Base-by-base conservation (phyloP, 73 alveolate species). In the Tetrahymena malaccensis region DNA sequence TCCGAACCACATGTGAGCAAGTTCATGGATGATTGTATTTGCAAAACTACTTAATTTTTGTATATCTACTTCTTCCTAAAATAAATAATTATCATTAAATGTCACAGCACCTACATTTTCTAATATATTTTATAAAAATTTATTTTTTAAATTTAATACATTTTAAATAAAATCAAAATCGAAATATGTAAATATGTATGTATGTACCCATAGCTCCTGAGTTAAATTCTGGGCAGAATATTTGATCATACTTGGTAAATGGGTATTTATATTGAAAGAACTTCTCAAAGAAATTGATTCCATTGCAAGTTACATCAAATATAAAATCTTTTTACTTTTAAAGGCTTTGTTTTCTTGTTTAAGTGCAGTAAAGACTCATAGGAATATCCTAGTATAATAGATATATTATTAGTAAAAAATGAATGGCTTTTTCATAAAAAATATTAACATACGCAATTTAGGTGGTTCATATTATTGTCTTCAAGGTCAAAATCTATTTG, bases 1-100 rank as follows among this genome's bases (percentile, higher is more conserved):
- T 9, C 99, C 99, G 89, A 98, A 98, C 99, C 99, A 98, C 98
- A 97, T 96, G 94, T 98, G 99, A 17, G 99, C 98, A 93, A 97
- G 94, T 94, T 98, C 99, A 95, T 98, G 99, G 35, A 97, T 89
- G 3, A 98, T 85, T 70, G 98, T 96, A 35, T 97, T 96, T 33
- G 98, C 98, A 35, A 95, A 85, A 43, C 96, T 37, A 10, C 93
- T 35, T 21, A 94, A 7, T 55, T 43, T 35, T 38, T 44, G n/a
- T 0, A 33, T 97, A 95, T 21, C 96, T 95, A 96, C 96, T 21
- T 96, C 97, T 31, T 95, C 98, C 94, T 96, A 96, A 95, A 97
- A 97, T 89, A 99, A 94, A 95, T 97, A 99, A 11, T 94, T 94
- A 40, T 98, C 99, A 43, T 96, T 95, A 93, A 85, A 95, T 16